Conservation (phyloP, 164 flowering plant genomes). For the Macadamia tetraphylla region DNA sequence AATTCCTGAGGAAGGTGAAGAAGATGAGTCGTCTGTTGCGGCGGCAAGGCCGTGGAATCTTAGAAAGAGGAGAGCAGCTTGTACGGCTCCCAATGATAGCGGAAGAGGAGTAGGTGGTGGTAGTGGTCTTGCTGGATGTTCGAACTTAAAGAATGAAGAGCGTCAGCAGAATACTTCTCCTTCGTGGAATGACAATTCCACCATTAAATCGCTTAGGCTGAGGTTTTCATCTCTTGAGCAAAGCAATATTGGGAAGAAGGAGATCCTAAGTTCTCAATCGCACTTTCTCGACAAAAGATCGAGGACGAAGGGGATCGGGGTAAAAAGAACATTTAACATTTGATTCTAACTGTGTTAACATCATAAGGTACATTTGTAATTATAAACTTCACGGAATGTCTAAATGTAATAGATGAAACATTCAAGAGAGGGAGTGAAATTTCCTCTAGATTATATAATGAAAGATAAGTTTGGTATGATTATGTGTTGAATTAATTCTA, state of each 20-base stretch:
- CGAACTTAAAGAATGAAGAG: conserved; percentile 14
- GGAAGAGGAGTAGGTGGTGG: conserved; percentile 5
- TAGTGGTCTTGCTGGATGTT: neutral
- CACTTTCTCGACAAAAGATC: conserved; percentile 55
- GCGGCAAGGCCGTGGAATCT: conserved; percentile 61
- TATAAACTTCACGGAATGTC: no score
- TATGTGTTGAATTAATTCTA: no score
- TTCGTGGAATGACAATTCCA: conserved; percentile 20
- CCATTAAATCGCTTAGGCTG: conserved; percentile 21
- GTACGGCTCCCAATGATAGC: conserved; percentile 31
- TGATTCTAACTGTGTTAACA: no score
- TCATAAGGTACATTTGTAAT: no score
- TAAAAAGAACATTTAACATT: no score
- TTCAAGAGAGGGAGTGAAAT: no score
- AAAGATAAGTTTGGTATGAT: no score
- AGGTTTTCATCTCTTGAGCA: conserved; percentile 10
- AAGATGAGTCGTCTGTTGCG: conserved; percentile 4
- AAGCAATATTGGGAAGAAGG: conserved; percentile 24
- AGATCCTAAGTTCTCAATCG: conserved; percentile 38
- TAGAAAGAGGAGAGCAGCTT: conserved; percentile 62
- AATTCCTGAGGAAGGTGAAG: conserved; percentile 26
- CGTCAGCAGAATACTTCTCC: conserved; percentile 20
- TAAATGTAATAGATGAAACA: no score
- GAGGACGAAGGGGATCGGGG: conserved; percentile 14
- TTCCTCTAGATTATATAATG: no score